These are phyloP conservation scores for Phylloporus sp. DNA, from an alignment of 768 basidiomycete species.

Conservation along the genomic window DNA sequence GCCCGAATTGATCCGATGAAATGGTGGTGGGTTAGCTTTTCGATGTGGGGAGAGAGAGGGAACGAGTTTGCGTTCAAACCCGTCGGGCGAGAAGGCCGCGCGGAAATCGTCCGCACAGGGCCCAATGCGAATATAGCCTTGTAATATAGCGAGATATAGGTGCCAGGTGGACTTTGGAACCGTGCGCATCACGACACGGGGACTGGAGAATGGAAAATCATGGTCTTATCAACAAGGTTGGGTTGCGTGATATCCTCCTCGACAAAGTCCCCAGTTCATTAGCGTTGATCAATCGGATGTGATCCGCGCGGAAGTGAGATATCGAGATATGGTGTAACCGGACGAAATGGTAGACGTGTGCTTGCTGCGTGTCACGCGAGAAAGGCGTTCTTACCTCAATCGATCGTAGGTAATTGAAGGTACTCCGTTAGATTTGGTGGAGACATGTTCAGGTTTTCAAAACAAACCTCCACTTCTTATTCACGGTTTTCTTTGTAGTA, in stretches of 20 bases:
- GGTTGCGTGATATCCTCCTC: constrained; percentile 11
- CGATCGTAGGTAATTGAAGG: too few species aligned
- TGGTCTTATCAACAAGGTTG: constrained; percentile 14
- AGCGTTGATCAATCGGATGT: constrained; percentile 7
- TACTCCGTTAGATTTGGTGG: neutral
- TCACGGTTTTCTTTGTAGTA: neutral
- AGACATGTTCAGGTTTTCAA: neutral
- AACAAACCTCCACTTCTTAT: neutral
- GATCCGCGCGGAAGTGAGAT: constrained; percentile 19
- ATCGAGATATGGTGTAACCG: constrained; percentile 7
- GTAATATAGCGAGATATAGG: constrained; percentile 15
- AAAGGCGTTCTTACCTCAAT: neutral
- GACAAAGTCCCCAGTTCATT: neutral
- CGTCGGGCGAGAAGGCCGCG: constrained; percentile 8
- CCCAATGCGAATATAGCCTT: constrained; percentile 14
- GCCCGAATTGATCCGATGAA: constrained; percentile 11
- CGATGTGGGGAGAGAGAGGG: neutral
- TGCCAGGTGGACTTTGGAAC: constrained; percentile 4
- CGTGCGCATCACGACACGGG: constrained; percentile 4
- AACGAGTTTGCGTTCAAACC: neutral
- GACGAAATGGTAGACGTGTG: constrained; percentile 20
- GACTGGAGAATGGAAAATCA: constrained; percentile 7
- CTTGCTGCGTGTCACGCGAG: constrained; percentile 9
- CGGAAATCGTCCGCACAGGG: constrained; percentile 21
- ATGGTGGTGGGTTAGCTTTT: neutral